phyloP scores from a whole-genome alignment of 345 rosid species.

The Geranium rotundifolium region DNA sequence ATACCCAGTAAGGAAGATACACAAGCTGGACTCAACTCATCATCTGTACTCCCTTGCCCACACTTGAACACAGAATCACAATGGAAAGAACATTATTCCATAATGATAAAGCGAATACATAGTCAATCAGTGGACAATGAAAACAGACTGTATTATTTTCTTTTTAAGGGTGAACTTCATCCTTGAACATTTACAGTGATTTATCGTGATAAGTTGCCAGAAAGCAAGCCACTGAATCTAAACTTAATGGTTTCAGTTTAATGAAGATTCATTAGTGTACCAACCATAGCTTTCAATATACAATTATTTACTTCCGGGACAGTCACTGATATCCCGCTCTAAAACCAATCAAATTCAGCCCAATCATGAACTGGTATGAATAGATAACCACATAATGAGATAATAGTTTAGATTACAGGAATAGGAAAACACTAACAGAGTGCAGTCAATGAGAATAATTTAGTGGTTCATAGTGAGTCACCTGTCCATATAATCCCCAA shows the following conservation, averaged over 20 bases:
- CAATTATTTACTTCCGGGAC: no score
- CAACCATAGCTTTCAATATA: no score
- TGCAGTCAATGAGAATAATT: background rate
- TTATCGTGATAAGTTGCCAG: background rate
- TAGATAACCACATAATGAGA: background rate
- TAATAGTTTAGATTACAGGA: background rate
- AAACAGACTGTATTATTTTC: background rate
- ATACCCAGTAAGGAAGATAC: constrained; percentile 86
- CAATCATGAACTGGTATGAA: background rate
- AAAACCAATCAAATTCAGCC: background rate
- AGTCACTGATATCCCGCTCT: no score
- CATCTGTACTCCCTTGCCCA: constrained; percentile 96
- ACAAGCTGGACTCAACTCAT: constrained; percentile 76
- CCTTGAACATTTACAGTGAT: no score
- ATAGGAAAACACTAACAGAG: background rate
- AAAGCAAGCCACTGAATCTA: background rate
- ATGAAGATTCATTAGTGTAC: background rate
- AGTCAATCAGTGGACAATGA: background rate
- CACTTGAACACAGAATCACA: constrained; percentile 41
- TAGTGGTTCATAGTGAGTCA: constrained; percentile 15
- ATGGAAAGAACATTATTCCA: constrained; percentile 11
- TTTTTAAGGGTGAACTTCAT: background rate
- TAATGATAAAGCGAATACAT: background rate
- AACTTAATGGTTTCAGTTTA: background rate
- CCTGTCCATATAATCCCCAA: constrained; percentile 99